These are phyloP conservation scores for Picochlorum sp. DNA, from an alignment of 139 green algal species.

Conservation along the genomic window DNA sequence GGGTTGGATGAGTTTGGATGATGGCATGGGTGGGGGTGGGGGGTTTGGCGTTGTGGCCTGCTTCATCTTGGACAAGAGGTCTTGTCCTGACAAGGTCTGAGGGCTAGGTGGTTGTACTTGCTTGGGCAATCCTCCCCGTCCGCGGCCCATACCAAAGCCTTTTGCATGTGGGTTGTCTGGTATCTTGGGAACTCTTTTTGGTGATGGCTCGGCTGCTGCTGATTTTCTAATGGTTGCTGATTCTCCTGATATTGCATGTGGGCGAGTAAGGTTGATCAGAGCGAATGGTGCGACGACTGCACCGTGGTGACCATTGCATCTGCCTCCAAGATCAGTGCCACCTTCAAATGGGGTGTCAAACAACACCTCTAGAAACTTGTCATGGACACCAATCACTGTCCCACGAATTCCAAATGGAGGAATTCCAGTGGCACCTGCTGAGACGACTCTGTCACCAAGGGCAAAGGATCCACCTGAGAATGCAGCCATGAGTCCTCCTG, in stretches of 20 bases:
- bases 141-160: background rate
- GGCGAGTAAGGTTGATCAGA: slow-evolving; percentile 49
- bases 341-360: slow-evolving; percentile 38
- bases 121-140: background rate
- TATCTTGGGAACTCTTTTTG: background rate
- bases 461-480: slow-evolving; percentile 65
- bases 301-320: slow-evolving; percentile 23
- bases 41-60: background rate
- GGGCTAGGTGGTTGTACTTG: background rate
- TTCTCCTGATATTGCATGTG: slow-evolving; percentile 23
- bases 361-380: slow-evolving; percentile 61
- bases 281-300: slow-evolving; percentile 20
- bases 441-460: slow-evolving; percentile 72
- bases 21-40: background rate
- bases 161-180: slow-evolving; percentile 6
- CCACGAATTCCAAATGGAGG: slow-evolving; percentile 68
- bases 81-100: background rate
- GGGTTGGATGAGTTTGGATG: background rate
- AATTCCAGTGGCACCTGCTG: slow-evolving; percentile 34
- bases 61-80: background rate
- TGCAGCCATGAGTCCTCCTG: slow-evolving; percentile 19
- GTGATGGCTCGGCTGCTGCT: background rate
- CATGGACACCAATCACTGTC: slow-evolving; percentile 48
- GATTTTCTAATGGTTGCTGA: slow-evolving; percentile 6
- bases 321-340: slow-evolving; percentile 42